Base-by-base conservation (phyloP, 2,329 filamentous ascomycete species). In the Fusarium miscanthi region DNA sequence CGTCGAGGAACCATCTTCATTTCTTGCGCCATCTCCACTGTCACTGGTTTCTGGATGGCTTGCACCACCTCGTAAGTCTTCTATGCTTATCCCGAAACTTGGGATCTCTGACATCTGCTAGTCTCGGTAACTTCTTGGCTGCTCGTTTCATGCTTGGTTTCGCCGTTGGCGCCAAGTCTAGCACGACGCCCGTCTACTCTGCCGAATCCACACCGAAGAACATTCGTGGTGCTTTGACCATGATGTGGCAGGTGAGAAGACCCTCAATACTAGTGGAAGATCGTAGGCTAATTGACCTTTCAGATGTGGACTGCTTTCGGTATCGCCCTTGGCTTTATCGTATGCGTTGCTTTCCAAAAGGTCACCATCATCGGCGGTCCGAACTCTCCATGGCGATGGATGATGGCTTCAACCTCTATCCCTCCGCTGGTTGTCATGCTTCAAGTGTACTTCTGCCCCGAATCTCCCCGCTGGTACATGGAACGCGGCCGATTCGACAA, bases 1-100 rank as follows among this genome's bases (percentile, higher is more conserved):
- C 87, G 90, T 38, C 85, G 90, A 4, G 89, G 90, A 33, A 91
- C 89, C 8, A 90, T 91, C 57, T 91, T 91, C 76, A 85, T 91
- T 60, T 89, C 89, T 5, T 90, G 89, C 65, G 84, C 87, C 58
- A 84, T 81, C 66, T 88, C 88, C 81, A 78, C 81, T 83, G n/a
- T 78, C 84, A 68, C 81, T 81, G 53, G 86, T 81, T 43, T 89
- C 88, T 78, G 88, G 88, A 58, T 91, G 89, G 88, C 80, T 6
- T 65, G 86, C 80, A 82, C 85, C 66, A 84, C 90, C 51, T 87
- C 87, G 51, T 86, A 88, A 54, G 90, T 90, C 69, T n/a, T n/a
- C n/a, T n/a, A n/a, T n/a, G n/a, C n/a, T n/a, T n/a, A n/a, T n/a
- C n/a, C n/a, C n/a, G n/a, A n/a, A n/a, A n/a, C n/a, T n/a, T n/a